These are phyloP conservation scores for Cladobotryum mycophilum DNA, from an alignment of 2,329 filamentous ascomycete species.

Conservation along the genomic window DNA sequence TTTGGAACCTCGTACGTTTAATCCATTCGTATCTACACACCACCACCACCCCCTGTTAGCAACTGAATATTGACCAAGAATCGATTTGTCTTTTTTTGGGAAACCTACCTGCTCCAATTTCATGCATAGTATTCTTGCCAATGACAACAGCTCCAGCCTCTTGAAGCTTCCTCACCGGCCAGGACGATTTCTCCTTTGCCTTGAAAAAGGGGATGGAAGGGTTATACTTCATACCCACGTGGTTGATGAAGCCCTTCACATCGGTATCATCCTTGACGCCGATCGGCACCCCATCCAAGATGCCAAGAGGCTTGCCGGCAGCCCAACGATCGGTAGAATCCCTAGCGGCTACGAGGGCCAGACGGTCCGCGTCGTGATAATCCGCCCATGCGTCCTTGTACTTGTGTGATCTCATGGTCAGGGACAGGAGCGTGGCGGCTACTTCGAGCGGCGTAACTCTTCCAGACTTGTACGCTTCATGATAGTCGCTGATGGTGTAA, in stretches of 20 bases:
- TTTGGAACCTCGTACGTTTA: slow-evolving; percentile 56
- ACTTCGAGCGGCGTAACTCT: slow-evolving; percentile 66
- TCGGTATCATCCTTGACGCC: slow-evolving; percentile 78
- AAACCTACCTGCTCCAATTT: slow-evolving; percentile 58
- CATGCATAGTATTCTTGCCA: slow-evolving; percentile 76
- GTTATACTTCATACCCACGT: slow-evolving; percentile 57
- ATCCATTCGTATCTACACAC: slow-evolving; percentile 66
- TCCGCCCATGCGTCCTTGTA: slow-evolving; percentile 72
- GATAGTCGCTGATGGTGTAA: slow-evolving; percentile 69
- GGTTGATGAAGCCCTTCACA: slow-evolving; percentile 63
- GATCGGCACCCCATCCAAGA: slow-evolving; percentile 77
- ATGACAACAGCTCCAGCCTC: slow-evolving; percentile 69
- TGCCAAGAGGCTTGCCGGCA: slow-evolving; percentile 55
- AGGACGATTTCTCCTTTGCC: slow-evolving; percentile 51
- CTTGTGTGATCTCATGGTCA: slow-evolving; percentile 54
- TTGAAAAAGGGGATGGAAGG: slow-evolving; percentile 46
- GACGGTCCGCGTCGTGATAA: slow-evolving; percentile 48
- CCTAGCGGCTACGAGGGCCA: slow-evolving; percentile 60
- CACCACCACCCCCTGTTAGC: neutral
- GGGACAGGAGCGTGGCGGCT: slow-evolving; percentile 60
- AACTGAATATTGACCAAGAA: neutral
- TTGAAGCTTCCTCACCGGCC: slow-evolving; percentile 65
- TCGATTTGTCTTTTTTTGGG: slow-evolving; percentile 21
- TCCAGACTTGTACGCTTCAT: slow-evolving; percentile 65
- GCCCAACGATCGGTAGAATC: slow-evolving; percentile 69